Base-by-base conservation (phyloP, 352 stramenopile genomes). In the Poterioochromonas sp. region DNA sequence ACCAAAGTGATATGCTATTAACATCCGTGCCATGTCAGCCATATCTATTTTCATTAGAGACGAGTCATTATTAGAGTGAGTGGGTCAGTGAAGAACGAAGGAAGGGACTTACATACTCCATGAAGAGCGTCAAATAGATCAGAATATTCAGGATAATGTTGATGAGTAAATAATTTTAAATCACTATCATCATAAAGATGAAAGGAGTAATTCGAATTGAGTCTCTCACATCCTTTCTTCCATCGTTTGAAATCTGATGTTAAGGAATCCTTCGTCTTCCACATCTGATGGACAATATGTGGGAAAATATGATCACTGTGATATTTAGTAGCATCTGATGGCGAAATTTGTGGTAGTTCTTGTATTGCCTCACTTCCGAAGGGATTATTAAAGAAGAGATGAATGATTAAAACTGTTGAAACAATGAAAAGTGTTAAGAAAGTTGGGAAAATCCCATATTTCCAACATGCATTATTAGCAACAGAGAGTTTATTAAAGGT, bases 1-100 rank as follows among this genome's bases (percentile, higher is more conserved):
- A 18, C 58, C 58, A 39, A 37, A 68, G 34, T 68, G 58, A 68
- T 68, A 68, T 18, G 58, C 58, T 39, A 68, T 18, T 8, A 68
- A 29, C 12, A 68, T 18, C 8, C 58, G 26, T 68, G 58, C 58
- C 58, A 68, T 68, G 29, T 68, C 58, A 32, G 58, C 58, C 58
- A 68, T 68, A 39, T 68, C 47, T 58, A 58, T 26, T 26, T 58
- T 58, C 15, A 26, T 58, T 26, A 58, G 15, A 26, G 47, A 58
- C 15, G 47, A 26, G 15, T 26, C 47, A 26, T 58, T 26, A 58
- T 26, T 26, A 15, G 26, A 58, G 26, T 26, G 47, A 58, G 15
- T 15, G 47, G 47, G 26, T 58, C 47, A 26, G 26, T 58, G 47
- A 26, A 26, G 47, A 58, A 58, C n/a, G n/a, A 58, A 26, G 47